These are phyloP conservation scores for Sphagnum tenellum DNA, from an alignment of 225 moss, liverwort and hornwort species.

Conservation along the genomic window DNA sequence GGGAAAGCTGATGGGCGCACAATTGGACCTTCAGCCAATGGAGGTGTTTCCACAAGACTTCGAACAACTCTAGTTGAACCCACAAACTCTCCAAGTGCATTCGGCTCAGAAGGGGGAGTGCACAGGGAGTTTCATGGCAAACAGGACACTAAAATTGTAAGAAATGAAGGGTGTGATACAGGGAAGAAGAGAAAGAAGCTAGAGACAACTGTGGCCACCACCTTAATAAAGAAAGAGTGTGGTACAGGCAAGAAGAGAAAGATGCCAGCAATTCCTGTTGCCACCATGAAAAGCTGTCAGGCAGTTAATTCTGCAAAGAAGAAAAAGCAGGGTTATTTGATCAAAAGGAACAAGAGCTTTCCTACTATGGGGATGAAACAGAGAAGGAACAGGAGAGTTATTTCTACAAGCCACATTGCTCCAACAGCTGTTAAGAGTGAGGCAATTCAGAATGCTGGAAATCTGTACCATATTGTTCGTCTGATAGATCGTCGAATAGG, in stretches of 20 bases:
- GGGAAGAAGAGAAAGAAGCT: not conserved
- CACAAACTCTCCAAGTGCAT: not conserved
- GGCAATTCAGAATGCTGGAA: slow-evolving; percentile 6
- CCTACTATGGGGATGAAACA: too few relatives aligned
- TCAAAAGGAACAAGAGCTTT: not conserved
- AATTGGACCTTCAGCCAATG: too few relatives aligned
- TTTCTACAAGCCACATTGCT: slow-evolving; percentile 1
- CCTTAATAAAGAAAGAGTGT: not conserved
- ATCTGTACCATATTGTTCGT: slow-evolving; percentile 25
- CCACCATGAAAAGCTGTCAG: not conserved
- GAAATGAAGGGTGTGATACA: not conserved
- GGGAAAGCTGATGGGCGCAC: too few relatives aligned
- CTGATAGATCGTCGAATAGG: slow-evolving; percentile 35
- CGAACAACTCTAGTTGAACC: too few relatives aligned
- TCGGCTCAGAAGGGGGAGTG: slow-evolving; percentile 2
- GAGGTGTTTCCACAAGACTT: too few relatives aligned
- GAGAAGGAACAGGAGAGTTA: too few relatives aligned
- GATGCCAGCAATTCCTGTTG: not conserved
- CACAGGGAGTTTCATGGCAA: not conserved
- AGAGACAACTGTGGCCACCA: not conserved
- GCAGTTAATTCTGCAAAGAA: not conserved
- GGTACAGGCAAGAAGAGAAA: not conserved
- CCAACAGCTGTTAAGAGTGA: slow-evolving; percentile 13
- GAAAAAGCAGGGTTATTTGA: slow-evolving; percentile 3
- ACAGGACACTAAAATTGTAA: not conserved